Percentiles rank a stretch among this genome's conserved stretches.
phyloP scores from a whole-genome alignment of 208 protist genomes.

The Naegleria lovaniensis region DNA sequence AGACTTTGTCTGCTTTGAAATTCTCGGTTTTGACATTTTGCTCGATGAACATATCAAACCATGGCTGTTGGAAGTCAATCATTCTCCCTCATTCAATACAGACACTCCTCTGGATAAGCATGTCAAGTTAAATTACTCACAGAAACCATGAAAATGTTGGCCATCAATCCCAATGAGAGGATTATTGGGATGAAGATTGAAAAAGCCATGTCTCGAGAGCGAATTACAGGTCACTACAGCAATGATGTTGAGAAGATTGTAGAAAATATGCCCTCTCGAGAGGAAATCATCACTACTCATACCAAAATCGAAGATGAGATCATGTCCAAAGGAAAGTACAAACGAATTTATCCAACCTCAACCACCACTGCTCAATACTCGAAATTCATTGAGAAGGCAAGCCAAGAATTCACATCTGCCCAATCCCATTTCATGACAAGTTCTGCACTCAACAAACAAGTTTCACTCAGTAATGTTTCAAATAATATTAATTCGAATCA shows the following conservation, averaged over 20 bases:
- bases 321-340: background rate
- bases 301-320: background rate
- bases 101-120: slow-evolving; percentile 80
- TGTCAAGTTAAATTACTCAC: slow-evolving; percentile 77
- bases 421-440: background rate
- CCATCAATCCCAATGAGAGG: slow-evolving; percentile 46
- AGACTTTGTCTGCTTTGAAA: slow-evolving; percentile 86
- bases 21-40: slow-evolving; percentile 91
- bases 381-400: background rate
- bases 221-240: background rate
- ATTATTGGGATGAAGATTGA: slow-evolving; percentile 8
- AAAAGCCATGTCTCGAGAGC: background rate
- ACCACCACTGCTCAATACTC: background rate
- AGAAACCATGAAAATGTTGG: slow-evolving; percentile 75
- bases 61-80: slow-evolving; percentile 94
- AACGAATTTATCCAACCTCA: background rate
- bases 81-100: slow-evolving; percentile 83
- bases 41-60: slow-evolving; percentile 78
- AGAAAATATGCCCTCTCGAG: background rate
- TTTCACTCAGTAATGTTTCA: background rate
- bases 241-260: background rate
- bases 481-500: too few species aligned
- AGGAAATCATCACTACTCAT: background rate
- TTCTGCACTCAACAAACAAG: background rate
- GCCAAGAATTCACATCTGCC: background rate